Evolutionary conservation across 2,329 filamentous ascomycete species (phyloP).

Genomic region (Capronia americana): DNA sequence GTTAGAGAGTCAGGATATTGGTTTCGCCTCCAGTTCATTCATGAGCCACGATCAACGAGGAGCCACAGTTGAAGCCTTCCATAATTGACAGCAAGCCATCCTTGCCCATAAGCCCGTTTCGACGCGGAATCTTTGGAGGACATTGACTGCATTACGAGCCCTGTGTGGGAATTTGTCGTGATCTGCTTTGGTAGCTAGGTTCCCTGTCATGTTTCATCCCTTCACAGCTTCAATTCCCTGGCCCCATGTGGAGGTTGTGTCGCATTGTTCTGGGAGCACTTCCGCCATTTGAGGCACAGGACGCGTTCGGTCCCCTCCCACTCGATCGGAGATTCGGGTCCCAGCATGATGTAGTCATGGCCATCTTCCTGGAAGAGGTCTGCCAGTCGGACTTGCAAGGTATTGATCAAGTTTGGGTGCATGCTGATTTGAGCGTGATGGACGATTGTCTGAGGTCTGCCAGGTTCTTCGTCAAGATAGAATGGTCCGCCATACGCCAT

Average conservation of each 20-base stretch:
- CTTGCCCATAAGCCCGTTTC: neutral
- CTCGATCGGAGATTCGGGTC: constrained; percentile 20
- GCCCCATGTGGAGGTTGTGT: constrained; percentile 17
- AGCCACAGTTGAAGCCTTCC: neutral
- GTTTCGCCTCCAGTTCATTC: neutral
- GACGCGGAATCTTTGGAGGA: neutral
- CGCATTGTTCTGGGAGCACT: constrained; percentile 27
- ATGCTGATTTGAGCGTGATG: constrained; percentile 30
- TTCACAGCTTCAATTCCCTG: constrained; percentile 15
- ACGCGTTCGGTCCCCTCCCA: constrained; percentile 26
- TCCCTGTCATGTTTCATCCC: neutral
- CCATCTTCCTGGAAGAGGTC: constrained; percentile 29
- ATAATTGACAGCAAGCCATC: neutral
- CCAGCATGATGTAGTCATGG: constrained; percentile 20
- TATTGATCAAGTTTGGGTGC: constrained; percentile 28
- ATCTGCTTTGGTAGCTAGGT: neutral
- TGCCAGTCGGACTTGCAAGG: constrained; percentile 27
- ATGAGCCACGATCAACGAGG: neutral
- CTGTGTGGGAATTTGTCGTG: neutral
- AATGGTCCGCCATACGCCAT: constrained; percentile 32
- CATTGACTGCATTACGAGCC: neutral
- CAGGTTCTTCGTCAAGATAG: constrained; percentile 28
- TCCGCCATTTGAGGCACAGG: constrained; percentile 31
- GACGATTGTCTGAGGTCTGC: constrained; percentile 21
- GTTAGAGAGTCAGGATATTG: neutral